Percentiles rank a stretch among this genome's conserved stretches.
Evolutionary conservation across 2,329 filamentous ascomycete species (phyloP).

Genomic region (Rhytidhysteron rufulum): DNA sequence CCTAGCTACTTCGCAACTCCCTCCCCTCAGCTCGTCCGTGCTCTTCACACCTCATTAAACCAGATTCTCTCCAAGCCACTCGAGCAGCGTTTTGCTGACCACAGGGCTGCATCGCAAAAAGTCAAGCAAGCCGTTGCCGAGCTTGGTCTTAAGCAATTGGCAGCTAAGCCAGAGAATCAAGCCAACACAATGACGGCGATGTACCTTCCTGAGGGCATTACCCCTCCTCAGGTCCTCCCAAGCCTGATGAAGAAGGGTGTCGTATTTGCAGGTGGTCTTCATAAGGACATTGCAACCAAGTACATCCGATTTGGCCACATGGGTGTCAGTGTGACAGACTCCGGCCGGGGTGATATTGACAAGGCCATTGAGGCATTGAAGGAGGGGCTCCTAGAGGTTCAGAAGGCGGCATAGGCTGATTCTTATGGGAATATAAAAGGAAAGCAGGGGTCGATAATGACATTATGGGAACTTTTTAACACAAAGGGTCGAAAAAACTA

Average conservation of each 20-base stretch:
- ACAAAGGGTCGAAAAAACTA: no score
- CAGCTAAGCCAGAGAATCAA: constrained; percentile 81
- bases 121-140: constrained; percentile 80
- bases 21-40: constrained; percentile 88
- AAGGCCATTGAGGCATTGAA: constrained; percentile 76
- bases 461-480: no score
- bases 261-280: constrained; percentile 89
- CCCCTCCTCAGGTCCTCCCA: constrained; percentile 78
- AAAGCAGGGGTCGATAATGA: no score
- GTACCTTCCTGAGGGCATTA: constrained; percentile 81
- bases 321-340: constrained; percentile 88
- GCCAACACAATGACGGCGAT: constrained; percentile 98
- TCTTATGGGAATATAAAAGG: no score
- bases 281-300: constrained; percentile 90
- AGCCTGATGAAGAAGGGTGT: constrained; percentile 82
- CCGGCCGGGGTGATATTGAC: constrained; percentile 75
- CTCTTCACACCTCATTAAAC: constrained; percentile 80
- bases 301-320: constrained; percentile 98
- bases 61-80: constrained; percentile 82
- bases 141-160: constrained; percentile 83
- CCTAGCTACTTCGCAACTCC: constrained; percentile 97
- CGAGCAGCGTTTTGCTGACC: constrained; percentile 75
- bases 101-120: constrained; percentile 74
- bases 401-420: constrained; percentile 51
- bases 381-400: constrained; percentile 69